Base-by-base conservation (phyloP, 2,329 filamentous ascomycete genomes). In the Monosporascus cannonballus region DNA sequence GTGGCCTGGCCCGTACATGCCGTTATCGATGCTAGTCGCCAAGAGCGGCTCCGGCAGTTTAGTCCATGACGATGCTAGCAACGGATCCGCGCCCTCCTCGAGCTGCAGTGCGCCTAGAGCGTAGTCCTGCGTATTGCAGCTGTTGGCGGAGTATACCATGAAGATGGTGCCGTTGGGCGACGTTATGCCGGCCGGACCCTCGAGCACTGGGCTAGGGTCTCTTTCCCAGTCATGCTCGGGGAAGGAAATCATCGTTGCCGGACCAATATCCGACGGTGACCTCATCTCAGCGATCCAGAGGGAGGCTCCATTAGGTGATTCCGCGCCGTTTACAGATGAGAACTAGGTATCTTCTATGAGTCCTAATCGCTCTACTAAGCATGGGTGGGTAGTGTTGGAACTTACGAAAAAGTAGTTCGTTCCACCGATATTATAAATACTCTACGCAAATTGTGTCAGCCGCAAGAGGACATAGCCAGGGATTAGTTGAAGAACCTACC, bases 141-240 rank as follows among this genome's bases (percentile, higher is more conserved):
- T 46, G 48, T 54, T 51, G 34, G 59, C 59, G 17, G 59, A 57
- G 55, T 61, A 61, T 7, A 55, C 52, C 17, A 61, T 44, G 47
- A 50, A 61, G 27, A 54, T 45, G n/a, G 48, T 51, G 30, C 55
- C 57, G 20, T 48, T 41, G 24, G 54, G 55, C 22, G 52, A 54
- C 18, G 42, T 46, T 14, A 61, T 53, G 6, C 50, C 59, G 15
- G 45, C 51, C 2, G 59, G 49, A 4, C 59, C 59, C 42, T 61
- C 59, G 44, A 57, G 52, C 34, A 61, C 57, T 3, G 50, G 25
- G 25, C 34, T 46, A 14, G 49, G 30, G 25, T 55, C 49, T 25
- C 49, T 51, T 49, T 60, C 58, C 52, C 57, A 60, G 41, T 39
- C 50, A 34, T 51, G 50, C 20, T 51, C 39, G 20, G 57, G 57